A percentile compares a stretch with the other conserved stretches of the same genome.
Conservation (phyloP, 1,284 basidiomycete species). For the Cystobasidium sp. region DNA sequence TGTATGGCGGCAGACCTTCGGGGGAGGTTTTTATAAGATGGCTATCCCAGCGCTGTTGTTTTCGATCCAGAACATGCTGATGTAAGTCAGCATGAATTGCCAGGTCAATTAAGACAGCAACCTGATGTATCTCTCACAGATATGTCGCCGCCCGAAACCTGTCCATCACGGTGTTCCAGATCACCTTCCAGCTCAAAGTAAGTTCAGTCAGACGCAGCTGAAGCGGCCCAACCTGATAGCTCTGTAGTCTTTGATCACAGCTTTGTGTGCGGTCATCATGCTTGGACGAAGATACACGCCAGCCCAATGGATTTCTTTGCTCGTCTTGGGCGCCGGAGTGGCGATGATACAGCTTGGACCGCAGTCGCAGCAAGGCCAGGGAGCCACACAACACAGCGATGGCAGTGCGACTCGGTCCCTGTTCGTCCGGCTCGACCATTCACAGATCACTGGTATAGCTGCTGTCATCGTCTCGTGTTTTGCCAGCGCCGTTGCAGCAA, state of each 20-base stretch:
- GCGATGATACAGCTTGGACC: constrained; percentile 55
- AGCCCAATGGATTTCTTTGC: constrained; percentile 56
- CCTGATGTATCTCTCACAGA: constrained; percentile 27
- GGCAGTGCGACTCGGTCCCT: background rate
- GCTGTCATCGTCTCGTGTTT: constrained; percentile 56
- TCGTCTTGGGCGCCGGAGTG: constrained; percentile 55
- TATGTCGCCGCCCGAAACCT: constrained; percentile 57
- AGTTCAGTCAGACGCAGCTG: background rate
- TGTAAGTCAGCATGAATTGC: constrained; percentile 46
- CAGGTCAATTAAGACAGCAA: background rate
- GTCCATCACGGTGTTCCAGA: constrained; percentile 57
- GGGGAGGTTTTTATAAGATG: constrained; percentile 41
- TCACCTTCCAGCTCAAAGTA: constrained; percentile 58
- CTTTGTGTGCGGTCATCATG: constrained; percentile 56
- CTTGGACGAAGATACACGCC: constrained; percentile 54
- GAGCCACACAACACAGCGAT: background rate
- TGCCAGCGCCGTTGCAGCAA: constrained; percentile 56
- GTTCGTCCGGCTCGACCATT: constrained; percentile 14
- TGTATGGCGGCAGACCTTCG: constrained; percentile 45
- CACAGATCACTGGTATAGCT: constrained; percentile 54
- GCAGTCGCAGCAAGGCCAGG: background rate
- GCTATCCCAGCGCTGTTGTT: constrained; percentile 41
- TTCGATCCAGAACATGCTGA: constrained; percentile 39
- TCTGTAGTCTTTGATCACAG: constrained; percentile 56
- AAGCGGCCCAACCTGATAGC: background rate